Evolutionary conservation across 257 asterid genomes (phyloP), one percentile per base, ranked within the genome.

Genomic region (Solanum chaucha): DNA sequence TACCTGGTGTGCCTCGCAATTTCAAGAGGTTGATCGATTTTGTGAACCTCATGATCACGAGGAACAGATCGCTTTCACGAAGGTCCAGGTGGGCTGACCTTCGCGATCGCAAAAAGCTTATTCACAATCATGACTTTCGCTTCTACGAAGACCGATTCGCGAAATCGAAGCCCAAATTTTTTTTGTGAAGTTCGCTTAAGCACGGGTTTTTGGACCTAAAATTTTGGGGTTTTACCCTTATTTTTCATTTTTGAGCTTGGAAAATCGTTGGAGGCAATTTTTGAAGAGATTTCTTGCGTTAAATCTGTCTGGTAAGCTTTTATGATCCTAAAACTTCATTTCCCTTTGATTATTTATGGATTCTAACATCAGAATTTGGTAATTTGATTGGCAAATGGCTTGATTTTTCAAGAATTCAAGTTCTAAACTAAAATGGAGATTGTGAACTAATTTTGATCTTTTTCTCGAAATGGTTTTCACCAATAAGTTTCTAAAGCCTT

Each of bases 41-140:
- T 48, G 20, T 14, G 20, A 48, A 48, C 59, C 20, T 14, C 59
- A 48, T 5, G 20, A 48, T 48, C 59, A 14, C 5, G 19, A 13
- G 58, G 20, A 14, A 48, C 8, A 48, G 0, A 1, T 48, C 0
- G 0, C 3, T 14, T 13, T 48, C 58, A 5, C 1, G 20, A 48
- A 48, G 59, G 59, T 48, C 8, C 1, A 48, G 7, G 58, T 48
- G 20, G 58, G 58, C 0, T 48, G 19, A 48, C 20, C 58, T 14
- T 14, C 3, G 3, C 20, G 8, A 48, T 48, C 3, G 8, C 20
- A 0, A 48, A 48, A 1, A 14, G 20, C 58, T 48, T 13, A 5
- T 48, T 48, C 20, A 5, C 58, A 48, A 48, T 14, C 58, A 1
- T 4, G 58, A 48, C 58, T 14, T 48, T 48, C 1, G 20, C 58